Conservation (phyloP, 176 grass and related monocot genomes). For the Secale cereale region DNA sequence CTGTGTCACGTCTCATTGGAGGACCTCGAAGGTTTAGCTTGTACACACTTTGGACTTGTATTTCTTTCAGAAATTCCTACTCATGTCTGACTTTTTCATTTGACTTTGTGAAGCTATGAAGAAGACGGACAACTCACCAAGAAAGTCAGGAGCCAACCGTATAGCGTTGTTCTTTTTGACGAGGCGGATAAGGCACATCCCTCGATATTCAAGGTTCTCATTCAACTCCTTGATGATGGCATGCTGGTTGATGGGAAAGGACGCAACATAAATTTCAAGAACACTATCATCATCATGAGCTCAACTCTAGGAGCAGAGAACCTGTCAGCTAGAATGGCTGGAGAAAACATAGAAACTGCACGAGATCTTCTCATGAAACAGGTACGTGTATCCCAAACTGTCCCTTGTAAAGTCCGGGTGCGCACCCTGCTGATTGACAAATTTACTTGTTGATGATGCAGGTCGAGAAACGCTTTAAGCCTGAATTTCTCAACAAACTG, state of each 20-base stretch:
- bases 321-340: background rate
- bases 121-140: background rate
- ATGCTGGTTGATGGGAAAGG: background rate
- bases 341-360: background rate
- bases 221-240: background rate
- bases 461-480: background rate
- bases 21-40: slow-evolving; percentile 22
- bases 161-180: background rate
- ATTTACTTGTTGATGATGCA: background rate
- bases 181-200: background rate
- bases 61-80: background rate
- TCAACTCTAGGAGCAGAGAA: background rate
- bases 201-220: background rate
- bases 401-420: background rate
- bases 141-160: background rate
- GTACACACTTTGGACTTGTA: background rate
- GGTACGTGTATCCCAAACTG: background rate
- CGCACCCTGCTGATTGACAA: background rate
- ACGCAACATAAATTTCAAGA: background rate
- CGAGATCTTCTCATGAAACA: background rate
- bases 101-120: background rate
- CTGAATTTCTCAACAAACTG: background rate
- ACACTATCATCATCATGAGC: background rate
- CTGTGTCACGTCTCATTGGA: slow-evolving; percentile 22
- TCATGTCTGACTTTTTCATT: background rate